Conservation (phyloP, 2,329 filamentous ascomycete species). For the Aspergillus clavatus region DNA sequence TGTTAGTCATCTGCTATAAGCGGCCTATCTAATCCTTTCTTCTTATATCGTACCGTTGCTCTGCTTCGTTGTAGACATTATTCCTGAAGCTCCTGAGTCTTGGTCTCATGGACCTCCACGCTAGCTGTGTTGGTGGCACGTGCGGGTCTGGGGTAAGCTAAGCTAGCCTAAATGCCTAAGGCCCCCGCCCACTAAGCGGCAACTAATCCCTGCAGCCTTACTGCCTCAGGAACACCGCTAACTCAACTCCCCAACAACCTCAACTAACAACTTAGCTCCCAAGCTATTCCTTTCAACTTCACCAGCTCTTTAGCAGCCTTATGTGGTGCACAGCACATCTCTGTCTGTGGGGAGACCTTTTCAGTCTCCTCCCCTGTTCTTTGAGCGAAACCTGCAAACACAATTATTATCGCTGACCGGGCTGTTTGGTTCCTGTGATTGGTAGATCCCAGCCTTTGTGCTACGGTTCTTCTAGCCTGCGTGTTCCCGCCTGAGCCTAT, state of each 20-base stretch:
- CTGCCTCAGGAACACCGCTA: too few species aligned
- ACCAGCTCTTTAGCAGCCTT: not conserved
- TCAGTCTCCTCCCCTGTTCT: not conserved
- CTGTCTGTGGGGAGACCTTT: not conserved
- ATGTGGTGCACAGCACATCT: not conserved
- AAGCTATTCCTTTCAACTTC: not conserved
- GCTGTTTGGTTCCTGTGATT: not conserved
- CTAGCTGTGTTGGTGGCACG: not conserved
- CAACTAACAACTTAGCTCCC: not conserved
- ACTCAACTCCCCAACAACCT: not conserved
- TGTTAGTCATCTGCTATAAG: too few species aligned
- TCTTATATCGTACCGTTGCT: too few species aligned
- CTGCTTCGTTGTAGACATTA: too few species aligned
- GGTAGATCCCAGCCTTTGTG: not conserved
- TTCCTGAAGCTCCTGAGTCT: too few species aligned
- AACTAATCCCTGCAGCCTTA: not conserved
- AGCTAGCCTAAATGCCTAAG: not conserved
- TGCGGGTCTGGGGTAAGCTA: not conserved
- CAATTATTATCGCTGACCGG: conserved; percentile 17
- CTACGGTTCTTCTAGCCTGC: not conserved
- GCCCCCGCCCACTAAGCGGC: not conserved
- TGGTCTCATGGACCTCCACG: not conserved
- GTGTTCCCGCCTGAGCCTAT: not conserved
- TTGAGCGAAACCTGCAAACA: conserved; percentile 19
- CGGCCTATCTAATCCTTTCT: too few species aligned